Evolutionary conservation across 169 alveolate genomes (phyloP).

Genomic region (Eimeria falciformis): DNA sequence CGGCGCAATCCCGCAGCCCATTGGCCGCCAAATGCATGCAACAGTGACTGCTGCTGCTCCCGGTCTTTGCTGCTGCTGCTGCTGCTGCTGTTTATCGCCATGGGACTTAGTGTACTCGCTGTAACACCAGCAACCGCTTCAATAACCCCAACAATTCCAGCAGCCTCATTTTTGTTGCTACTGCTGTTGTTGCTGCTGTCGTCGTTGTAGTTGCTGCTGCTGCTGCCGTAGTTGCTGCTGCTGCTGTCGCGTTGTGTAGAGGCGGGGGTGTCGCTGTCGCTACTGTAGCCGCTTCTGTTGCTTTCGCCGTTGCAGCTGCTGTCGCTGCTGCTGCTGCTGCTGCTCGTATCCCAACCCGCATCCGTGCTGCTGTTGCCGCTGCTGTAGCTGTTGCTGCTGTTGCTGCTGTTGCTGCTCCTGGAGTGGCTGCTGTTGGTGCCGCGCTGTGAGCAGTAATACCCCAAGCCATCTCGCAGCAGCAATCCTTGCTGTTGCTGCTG

Average conservation of each 20-base stretch:
- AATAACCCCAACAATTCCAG: background rate
- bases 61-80: background rate
- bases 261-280: constrained; percentile 2
- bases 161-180: background rate
- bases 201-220: background rate
- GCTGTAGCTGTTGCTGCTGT: constrained; percentile 23
- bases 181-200: background rate
- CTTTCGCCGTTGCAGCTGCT: background rate
- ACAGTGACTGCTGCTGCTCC: constrained; percentile 8
- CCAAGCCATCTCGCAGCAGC: background rate
- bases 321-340: background rate
- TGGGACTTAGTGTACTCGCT: background rate
- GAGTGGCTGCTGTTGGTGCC: background rate
- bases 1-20: constrained; percentile 11
- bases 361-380: background rate
- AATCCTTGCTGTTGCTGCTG: constrained; percentile 11
- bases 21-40: constrained; percentile 24
- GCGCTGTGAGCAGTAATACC: background rate
- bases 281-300: constrained; percentile 6
- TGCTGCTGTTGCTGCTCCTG: constrained; percentile 22
- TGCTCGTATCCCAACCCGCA: too few relatives aligned
- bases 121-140: background rate
- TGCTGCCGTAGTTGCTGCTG: background rate
- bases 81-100: background rate
- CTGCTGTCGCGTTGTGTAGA: background rate